Evolutionary conservation across 2,329 filamentous ascomycete genomes (phyloP).

Genomic region (Trichophyton verrucosum): DNA sequence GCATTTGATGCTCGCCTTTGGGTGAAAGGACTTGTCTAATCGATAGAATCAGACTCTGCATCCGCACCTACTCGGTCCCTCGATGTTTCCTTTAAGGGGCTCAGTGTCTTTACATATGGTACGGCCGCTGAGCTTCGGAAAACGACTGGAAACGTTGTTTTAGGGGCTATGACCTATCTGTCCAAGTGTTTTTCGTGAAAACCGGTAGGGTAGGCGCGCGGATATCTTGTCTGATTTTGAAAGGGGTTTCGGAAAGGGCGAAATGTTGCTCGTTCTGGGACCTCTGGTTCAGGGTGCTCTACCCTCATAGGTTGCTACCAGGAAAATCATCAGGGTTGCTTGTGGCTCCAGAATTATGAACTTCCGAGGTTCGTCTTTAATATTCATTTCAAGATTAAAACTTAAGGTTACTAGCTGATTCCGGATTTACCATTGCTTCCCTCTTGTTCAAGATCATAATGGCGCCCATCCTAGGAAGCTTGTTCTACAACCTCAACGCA

Average conservation of each 20-base stretch:
- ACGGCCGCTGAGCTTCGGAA: conserved; percentile 33
- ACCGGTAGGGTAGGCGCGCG: conserved; percentile 5
- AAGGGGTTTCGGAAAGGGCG: not conserved
- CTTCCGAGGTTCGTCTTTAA: conserved; percentile 44
- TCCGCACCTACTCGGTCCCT: not conserved
- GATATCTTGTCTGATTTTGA: not conserved
- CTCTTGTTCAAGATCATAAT: conserved; percentile 57
- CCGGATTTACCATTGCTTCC: conserved; percentile 56
- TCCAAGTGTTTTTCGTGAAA: conserved; percentile 10
- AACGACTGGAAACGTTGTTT: conserved; percentile 30
- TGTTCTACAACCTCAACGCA: conserved; percentile 63
- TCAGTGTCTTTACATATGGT: conserved; percentile 28
- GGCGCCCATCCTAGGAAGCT: conserved; percentile 63
- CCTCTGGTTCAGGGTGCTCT: conserved; percentile 50
- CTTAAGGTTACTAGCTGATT: conserved; percentile 44
- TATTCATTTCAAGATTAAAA: conserved; percentile 10
- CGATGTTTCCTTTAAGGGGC: conserved; percentile 28
- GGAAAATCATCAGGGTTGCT: conserved; percentile 71
- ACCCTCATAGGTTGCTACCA: conserved; percentile 74
- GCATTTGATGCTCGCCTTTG: not conserved
- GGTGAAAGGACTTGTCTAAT: not conserved
- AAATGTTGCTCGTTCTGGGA: conserved; percentile 40
- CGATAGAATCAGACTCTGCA: not conserved
- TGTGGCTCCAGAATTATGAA: conserved; percentile 62
- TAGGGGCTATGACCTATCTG: conserved; percentile 16